These are phyloP conservation scores for Serpula lacrymans DNA, from an alignment of 768 basidiomycete genomes.

Conservation along the genomic window DNA sequence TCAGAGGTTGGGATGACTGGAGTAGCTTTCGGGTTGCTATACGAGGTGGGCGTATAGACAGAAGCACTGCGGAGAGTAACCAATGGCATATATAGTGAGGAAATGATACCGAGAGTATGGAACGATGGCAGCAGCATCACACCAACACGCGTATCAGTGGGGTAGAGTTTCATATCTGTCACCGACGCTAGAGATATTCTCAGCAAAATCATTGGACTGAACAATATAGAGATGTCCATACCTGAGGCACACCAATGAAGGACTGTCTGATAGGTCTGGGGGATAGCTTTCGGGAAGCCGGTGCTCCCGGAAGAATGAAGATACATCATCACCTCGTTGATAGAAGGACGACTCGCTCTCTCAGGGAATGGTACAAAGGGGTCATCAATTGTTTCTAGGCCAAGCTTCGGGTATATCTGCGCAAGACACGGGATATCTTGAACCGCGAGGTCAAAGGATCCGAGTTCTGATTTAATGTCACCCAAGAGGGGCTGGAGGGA, in stretches of 20 bases:
- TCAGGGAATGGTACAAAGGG: conserved; percentile 16
- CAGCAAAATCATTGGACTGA: too few species aligned
- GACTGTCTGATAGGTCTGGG: conserved; percentile 30
- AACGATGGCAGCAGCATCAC: conserved; percentile 19
- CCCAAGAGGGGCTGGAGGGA: too few species aligned
- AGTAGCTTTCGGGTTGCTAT: conserved; percentile 9
- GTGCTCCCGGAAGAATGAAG: conserved; percentile 51
- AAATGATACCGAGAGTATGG: conserved; percentile 15
- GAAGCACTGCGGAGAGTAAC: conserved; percentile 10
- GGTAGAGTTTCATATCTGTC: too few species aligned
- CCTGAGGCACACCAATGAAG: conserved; percentile 33
- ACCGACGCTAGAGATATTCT: background rate
- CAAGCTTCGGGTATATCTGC: conserved; percentile 40
- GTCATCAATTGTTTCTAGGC: conserved; percentile 22
- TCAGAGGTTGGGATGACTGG: conserved; percentile 19
- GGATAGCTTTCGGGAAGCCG: conserved; percentile 47
- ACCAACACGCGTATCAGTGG: conserved; percentile 3
- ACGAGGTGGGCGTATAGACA: conserved; percentile 18
- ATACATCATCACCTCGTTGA: conserved; percentile 39
- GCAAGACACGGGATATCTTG: conserved; percentile 13
- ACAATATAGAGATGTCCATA: conserved; percentile 28
- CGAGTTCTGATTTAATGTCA: conserved; percentile 5
- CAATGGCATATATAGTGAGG: conserved; percentile 14
- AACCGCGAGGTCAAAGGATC: conserved; percentile 5
- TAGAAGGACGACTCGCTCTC: conserved; percentile 10